These are phyloP conservation scores for Pythium monospermum DNA, from an alignment of 352 stramenopile species.

Conservation along the genomic window DNA sequence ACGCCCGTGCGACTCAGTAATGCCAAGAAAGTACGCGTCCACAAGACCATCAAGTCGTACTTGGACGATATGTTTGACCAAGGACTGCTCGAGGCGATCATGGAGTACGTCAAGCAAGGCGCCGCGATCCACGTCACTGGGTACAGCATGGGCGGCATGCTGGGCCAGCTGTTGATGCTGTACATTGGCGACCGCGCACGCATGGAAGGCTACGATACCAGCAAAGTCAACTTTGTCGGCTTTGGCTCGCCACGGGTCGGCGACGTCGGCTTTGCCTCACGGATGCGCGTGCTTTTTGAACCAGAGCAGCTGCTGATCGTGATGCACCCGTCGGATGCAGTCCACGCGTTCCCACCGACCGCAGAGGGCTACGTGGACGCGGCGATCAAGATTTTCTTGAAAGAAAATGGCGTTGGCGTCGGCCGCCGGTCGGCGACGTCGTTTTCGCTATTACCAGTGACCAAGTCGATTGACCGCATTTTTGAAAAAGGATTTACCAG, in stretches of 20 bases:
- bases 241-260: constrained; percentile 79
- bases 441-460: constrained; percentile 78
- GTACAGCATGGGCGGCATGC: constrained; percentile 84
- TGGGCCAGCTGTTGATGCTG: constrained; percentile 74
- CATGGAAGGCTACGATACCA: constrained; percentile 64
- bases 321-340: constrained; percentile 78
- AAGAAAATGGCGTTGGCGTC: constrained; percentile 60
- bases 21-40: constrained; percentile 58
- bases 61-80: constrained; percentile 84
- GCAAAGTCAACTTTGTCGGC: constrained; percentile 81
- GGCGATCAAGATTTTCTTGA: constrained; percentile 82
- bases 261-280: constrained; percentile 72
- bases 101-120: constrained; percentile 69
- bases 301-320: constrained; percentile 77
- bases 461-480: constrained; percentile 68
- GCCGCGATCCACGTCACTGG: constrained; percentile 75
- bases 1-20: constrained; percentile 56
- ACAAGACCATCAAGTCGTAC: constrained; percentile 77
- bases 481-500: constrained; percentile 65
- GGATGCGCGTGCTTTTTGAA: constrained; percentile 69
- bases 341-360: constrained; percentile 79
- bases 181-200: constrained; percentile 72
- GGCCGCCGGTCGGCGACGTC: constrained; percentile 52
- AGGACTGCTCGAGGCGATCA: constrained; percentile 65
- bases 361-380: constrained; percentile 76